phyloP scores from a whole-genome alignment of 2,329 filamentous ascomycete genomes.

The Cordyceps cateniannulata region DNA sequence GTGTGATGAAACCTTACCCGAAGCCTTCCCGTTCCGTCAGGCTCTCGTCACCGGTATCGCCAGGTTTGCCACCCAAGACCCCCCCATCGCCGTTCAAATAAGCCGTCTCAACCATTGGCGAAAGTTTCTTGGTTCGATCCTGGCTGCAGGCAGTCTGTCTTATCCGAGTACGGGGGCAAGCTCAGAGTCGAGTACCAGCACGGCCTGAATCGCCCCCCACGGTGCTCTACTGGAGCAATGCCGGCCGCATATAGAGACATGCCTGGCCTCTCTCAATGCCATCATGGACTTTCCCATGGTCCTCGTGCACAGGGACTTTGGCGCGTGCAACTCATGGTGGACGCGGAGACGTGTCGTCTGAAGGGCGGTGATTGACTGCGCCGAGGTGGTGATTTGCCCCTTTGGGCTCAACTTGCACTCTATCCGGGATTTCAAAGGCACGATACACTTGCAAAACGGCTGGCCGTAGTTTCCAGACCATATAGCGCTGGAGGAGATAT shows the following conservation, averaged over 20 bases:
- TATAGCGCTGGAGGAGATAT: too few relatives aligned
- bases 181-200: background rate
- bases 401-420: too few relatives aligned
- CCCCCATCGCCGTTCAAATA: conserved; percentile 20
- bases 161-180: background rate
- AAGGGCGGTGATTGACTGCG: too few relatives aligned
- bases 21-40: conserved; percentile 27
- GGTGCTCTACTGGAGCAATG: background rate
- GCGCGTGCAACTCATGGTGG: too few relatives aligned
- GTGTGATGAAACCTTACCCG: conserved; percentile 26
- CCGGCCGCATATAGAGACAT: background rate
- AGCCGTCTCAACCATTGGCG: conserved; percentile 21
- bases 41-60: conserved; percentile 30
- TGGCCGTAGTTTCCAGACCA: too few relatives aligned
- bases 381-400: too few relatives aligned
- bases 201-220: background rate
- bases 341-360: too few relatives aligned
- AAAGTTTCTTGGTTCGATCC: conserved; percentile 21
- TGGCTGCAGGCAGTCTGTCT: background rate
- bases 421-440: too few relatives aligned
- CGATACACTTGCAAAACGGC: too few relatives aligned
- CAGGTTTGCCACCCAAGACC: conserved; percentile 23
- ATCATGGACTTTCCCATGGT: too few relatives aligned
- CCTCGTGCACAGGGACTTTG: too few relatives aligned
- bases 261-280: background rate